Base-by-base conservation (phyloP, 2,329 filamentous ascomycete genomes). In the Fusarium nelsonii region DNA sequence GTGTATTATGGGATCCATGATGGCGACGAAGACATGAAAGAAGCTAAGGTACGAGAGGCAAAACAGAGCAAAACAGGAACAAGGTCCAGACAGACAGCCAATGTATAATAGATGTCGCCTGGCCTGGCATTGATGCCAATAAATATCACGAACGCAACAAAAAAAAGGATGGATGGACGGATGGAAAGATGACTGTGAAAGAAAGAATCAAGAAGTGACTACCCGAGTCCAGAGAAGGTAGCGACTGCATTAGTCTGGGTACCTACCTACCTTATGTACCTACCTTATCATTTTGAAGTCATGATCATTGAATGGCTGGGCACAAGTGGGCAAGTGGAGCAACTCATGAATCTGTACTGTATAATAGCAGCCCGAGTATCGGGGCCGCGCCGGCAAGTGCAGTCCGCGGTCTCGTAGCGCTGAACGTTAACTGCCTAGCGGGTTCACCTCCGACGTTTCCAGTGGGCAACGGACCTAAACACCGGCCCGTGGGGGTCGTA, bases 1-100 rank as follows among this genome's bases (percentile, higher is more conserved):
- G 68, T 75, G 71, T 44, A 78, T 74, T 65, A 75, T 66, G 63
- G 78, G 60, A 69, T 79, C 77, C 76, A 75, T 75, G 51, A 72
- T 78, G 67, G 53, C 54, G 46, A 48, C 43, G 46, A 26, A 58
- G 59, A 51, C 65, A 73, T 70, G 34, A 49, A 58, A 58, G 44
- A 43, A 41, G 37, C 28, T 16, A 51, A 44, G 18, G 45, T 41
- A 49, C 33, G 18, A 36, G n/a, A 43, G 16, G 48, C 18, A 36
- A 34, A 32, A 14, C 33, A 53, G 37, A 37, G 33, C 20, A 43
- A 15, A 37, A 30, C 32, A 44, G 18, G 32, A 50, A 15, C 34
- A 57, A 26, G 46, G 30, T 26, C 48, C 41, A 52, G 37, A 18
- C 44, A 41, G n/a, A 48, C 28, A 51, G 36, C 26, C 46, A 58